A percentile compares a stretch with the other conserved stretches of the same genome.
Evolutionary conservation across 129 eudicot species (phyloP).

Genomic region (Helianthus annuus): DNA sequence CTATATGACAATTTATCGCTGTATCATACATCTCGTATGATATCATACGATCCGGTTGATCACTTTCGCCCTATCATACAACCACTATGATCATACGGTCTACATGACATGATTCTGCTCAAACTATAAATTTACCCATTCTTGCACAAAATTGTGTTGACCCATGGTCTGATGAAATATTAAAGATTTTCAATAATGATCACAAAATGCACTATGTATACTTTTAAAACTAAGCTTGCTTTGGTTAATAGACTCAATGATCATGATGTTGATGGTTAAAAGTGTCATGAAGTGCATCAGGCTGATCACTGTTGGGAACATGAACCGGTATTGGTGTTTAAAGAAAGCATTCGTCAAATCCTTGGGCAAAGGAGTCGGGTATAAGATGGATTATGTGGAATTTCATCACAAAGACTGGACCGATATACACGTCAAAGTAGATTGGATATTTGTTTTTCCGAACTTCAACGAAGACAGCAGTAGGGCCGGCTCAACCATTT

Average conservation of each 20-base stretch:
- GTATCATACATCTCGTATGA: no score
- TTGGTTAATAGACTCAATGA: not conserved
- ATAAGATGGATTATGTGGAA: slow-evolving; percentile 52
- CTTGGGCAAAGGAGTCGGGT: slow-evolving; percentile 75
- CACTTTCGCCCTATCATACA: no score
- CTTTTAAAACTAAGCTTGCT: not conserved
- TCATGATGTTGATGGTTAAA: no score
- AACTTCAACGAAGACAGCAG: slow-evolving; percentile 52
- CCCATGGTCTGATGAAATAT: not conserved
- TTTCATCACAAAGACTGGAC: slow-evolving; percentile 69
- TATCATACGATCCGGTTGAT: no score
- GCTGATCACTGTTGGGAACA: slow-evolving; percentile 4
- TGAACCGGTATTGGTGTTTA: slow-evolving; percentile 80
- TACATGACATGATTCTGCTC: no score
- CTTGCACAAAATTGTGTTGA: no score
- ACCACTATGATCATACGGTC: no score
- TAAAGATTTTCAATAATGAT: not conserved
- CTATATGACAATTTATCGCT: no score
- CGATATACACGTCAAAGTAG: slow-evolving; percentile 55
- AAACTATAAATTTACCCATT: no score
- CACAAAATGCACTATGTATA: not conserved
- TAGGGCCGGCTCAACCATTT: no score
- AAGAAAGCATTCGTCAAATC: slow-evolving; percentile 95
- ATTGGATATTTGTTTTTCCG: slow-evolving; percentile 78
- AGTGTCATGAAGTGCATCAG: not conserved